Conservation (phyloP, 331 rosid genomes). For the Erythrophleum ivorense region DNA sequence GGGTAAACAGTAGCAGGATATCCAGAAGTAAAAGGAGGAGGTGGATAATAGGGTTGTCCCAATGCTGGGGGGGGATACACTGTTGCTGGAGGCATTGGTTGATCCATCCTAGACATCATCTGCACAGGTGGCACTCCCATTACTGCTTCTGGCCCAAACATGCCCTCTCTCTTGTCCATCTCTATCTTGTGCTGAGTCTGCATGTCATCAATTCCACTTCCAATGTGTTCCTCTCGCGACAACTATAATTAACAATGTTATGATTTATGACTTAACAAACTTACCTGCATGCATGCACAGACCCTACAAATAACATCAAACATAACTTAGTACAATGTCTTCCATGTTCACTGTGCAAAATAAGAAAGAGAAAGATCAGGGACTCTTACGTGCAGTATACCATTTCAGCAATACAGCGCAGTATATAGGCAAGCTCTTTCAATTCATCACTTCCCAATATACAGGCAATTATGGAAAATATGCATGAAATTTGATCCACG, state of each 20-base stretch:
- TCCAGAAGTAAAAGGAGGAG: background rate
- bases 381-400: conserved; percentile 61
- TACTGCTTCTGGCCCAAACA: conserved; percentile 55
- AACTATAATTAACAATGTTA: background rate
- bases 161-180: conserved; percentile 74
- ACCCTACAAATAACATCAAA: conserved; percentile 49
- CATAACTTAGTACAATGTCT: conserved; percentile 6
- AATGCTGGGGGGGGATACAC: conserved; percentile 40
- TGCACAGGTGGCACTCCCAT: conserved; percentile 63
- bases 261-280: background rate
- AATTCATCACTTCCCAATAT: conserved; percentile 38
- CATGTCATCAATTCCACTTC: background rate
- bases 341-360: background rate
- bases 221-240: background rate
- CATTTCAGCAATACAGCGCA: background rate
- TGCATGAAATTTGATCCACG: conserved; percentile 71
- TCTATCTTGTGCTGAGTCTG: conserved; percentile 76
- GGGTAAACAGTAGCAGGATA: background rate
- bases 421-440: background rate
- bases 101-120: conserved; percentile 73
- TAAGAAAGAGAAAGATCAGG: background rate
- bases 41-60: background rate
- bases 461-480: conserved; percentile 65
- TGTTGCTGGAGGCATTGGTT: conserved; percentile 55
- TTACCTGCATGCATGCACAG: conserved; percentile 79